Evolutionary conservation across 371 early-diverging fungal species (phyloP).

Genomic region (Dinochytrium kinnereticum): DNA sequence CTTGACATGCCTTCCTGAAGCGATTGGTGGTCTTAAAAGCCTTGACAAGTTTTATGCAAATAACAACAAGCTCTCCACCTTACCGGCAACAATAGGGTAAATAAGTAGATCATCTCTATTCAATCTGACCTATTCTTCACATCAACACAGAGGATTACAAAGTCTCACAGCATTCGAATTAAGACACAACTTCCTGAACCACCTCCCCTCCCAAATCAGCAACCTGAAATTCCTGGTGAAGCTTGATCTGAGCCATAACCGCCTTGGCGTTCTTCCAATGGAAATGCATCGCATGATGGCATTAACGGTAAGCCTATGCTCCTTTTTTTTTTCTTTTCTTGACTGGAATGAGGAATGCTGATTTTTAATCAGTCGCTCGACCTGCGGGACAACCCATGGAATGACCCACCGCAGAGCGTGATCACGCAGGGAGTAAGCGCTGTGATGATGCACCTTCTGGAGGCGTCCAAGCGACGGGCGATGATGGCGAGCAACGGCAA

Average conservation of each 20-base stretch:
- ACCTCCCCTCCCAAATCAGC: conserved; percentile 44
- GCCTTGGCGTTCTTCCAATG: conserved; percentile 60
- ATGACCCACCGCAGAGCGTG: conserved; percentile 44
- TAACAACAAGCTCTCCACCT: conserved; percentile 51
- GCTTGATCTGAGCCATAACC: conserved; percentile 61
- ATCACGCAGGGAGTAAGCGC: conserved; percentile 39
- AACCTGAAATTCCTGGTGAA: conserved; percentile 47
- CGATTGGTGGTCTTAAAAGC: conserved; percentile 64
- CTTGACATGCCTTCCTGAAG: conserved; percentile 64
- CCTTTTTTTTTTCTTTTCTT: conserved; percentile 8
- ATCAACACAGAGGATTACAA: conserved; percentile 32
- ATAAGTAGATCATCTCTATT: background rate
- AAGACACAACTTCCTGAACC: conserved; percentile 41
- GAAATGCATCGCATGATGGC: conserved; percentile 33
- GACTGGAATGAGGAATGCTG: too few species aligned
- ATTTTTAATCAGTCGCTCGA: conserved; percentile 49
- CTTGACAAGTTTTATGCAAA: conserved; percentile 48
- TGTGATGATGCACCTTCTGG: conserved; percentile 30
- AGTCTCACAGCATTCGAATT: conserved; percentile 47
- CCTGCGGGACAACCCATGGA: conserved; percentile 46
- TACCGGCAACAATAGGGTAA: conserved; percentile 50
- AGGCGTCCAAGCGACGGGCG: conserved; percentile 3
- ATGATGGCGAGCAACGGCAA: too few species aligned
- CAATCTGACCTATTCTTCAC: background rate
- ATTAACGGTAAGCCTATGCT: conserved; percentile 15